phyloP scores from a whole-genome alignment of 768 basidiomycete species.

The Kwoniella newhampshirensis region DNA sequence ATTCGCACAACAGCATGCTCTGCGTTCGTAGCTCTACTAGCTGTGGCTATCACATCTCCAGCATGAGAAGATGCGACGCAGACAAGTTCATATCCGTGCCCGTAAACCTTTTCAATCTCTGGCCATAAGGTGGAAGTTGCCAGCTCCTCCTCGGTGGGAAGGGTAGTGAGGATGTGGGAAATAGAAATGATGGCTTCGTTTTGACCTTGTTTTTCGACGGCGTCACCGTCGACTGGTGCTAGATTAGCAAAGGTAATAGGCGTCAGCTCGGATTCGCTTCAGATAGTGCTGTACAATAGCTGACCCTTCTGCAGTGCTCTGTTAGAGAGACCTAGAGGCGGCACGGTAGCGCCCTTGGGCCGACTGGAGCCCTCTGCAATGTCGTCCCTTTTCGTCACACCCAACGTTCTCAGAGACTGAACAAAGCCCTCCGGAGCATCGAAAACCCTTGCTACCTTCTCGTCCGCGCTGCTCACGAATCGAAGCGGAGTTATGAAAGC shows the following conservation, averaged over 20 bases:
- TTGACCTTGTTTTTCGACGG: constrained; percentile 16
- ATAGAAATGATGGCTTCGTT: constrained; percentile 51
- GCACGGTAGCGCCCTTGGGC: constrained; percentile 72
- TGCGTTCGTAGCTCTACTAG: constrained; percentile 80
- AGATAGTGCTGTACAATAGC: constrained; percentile 16
- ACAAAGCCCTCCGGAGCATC: constrained; percentile 84
- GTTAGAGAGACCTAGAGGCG: constrained; percentile 91
- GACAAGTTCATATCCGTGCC: constrained; percentile 96
- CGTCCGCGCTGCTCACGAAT: constrained; percentile 90
- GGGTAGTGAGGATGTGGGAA: constrained; percentile 42
- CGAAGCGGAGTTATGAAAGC: constrained; percentile 71
- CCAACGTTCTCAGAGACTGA: constrained; percentile 60
- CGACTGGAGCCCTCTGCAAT: constrained; percentile 15
- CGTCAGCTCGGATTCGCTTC: constrained; percentile 8
- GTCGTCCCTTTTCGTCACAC: constrained; percentile 39
- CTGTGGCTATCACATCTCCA: constrained; percentile 72
- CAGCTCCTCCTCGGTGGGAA: constrained; percentile 84
- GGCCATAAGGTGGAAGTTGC: constrained; percentile 90
- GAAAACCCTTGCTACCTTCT: constrained; percentile 91
- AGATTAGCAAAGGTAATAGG: neutral
- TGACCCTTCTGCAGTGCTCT: constrained; percentile 76
- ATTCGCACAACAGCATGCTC: constrained; percentile 89
- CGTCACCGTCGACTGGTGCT: constrained; percentile 32
- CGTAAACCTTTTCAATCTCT: constrained; percentile 93
- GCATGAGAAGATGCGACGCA: constrained; percentile 73